phyloP scores from a whole-genome alignment of 1,139 yeast species.

The Hemisphaericaspora lyxosophila region DNA sequence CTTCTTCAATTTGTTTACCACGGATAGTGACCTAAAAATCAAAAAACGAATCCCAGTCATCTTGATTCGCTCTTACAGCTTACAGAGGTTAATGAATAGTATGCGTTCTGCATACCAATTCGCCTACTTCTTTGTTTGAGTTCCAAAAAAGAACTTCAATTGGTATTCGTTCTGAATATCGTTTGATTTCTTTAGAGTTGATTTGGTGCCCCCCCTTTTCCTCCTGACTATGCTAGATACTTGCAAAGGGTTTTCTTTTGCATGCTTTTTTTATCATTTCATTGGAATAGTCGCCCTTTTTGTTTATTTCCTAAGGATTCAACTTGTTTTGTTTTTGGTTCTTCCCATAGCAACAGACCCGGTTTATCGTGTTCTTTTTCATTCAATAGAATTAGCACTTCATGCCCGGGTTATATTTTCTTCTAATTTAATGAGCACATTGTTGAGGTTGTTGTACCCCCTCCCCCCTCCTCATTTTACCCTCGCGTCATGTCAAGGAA shows the following conservation, averaged over 20 bases:
- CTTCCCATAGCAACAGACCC: conserved; percentile 45
- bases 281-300: conserved; percentile 18
- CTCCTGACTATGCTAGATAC: conserved; percentile 16
- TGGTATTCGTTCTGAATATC: conserved; percentile 22
- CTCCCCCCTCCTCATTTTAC: too few species aligned
- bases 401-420: conserved; percentile 52
- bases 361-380: conserved; percentile 49
- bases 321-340: conserved; percentile 32
- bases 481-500: too few species aligned
- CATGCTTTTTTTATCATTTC: conserved; percentile 9
- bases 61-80: conserved; percentile 5
- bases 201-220: conserved; percentile 12
- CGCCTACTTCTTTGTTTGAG: conserved; percentile 7
- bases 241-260: conserved; percentile 17
- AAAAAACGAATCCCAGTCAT: conserved; percentile 7
- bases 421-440: conserved; percentile 1
- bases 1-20: conserved; percentile 44
- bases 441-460: too few species aligned
- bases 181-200: conserved; percentile 10
- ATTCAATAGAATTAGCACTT: conserved; percentile 45
- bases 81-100: conserved; percentile 1
- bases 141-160: neutral
- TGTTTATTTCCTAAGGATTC: conserved; percentile 18
- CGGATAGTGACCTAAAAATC: conserved; percentile 38
- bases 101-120: conserved; percentile 7